Evolutionary conservation across 768 basidiomycete species (phyloP).

Genomic region (Suillus subaureus): DNA sequence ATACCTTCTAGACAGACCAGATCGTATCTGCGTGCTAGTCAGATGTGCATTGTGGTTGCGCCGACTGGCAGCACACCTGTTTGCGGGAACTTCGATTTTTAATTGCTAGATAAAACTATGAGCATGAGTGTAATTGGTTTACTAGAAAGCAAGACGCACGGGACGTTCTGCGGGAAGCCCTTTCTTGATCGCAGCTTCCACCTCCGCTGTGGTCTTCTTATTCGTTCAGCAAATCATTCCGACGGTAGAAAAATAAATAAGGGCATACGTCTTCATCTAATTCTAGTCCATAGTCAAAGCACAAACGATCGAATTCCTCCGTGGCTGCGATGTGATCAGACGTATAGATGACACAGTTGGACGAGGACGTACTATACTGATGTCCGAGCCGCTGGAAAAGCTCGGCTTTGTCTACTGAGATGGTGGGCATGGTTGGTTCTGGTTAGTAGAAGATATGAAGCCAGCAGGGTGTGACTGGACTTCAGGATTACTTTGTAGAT

Average conservation of each 20-base stretch:
- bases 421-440: constrained; percentile 75
- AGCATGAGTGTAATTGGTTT: constrained; percentile 1
- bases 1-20: constrained; percentile 97
- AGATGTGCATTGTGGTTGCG: constrained; percentile 10
- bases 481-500: background rate
- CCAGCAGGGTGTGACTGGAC: constrained; percentile 2
- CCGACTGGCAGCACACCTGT: constrained; percentile 56
- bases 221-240: constrained; percentile 9
- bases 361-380: constrained; percentile 64
- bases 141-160: constrained; percentile 39
- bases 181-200: constrained; percentile 78
- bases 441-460: background rate
- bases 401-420: constrained; percentile 94
- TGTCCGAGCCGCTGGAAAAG: constrained; percentile 86
- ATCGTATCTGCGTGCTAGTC: constrained; percentile 72
- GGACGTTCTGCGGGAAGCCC: constrained; percentile 86
- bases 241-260: background rate
- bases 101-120: constrained; percentile 64
- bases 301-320: constrained; percentile 92
- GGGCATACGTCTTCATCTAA: constrained; percentile 92
- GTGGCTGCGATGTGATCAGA: constrained; percentile 57
- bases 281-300: constrained; percentile 97
- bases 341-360: background rate
- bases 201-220: constrained; percentile 84
- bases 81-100: constrained; percentile 99